Evolutionary conservation across 345 rosid genomes (phyloP).

Genomic region (Eucalyptus viminalis): DNA sequence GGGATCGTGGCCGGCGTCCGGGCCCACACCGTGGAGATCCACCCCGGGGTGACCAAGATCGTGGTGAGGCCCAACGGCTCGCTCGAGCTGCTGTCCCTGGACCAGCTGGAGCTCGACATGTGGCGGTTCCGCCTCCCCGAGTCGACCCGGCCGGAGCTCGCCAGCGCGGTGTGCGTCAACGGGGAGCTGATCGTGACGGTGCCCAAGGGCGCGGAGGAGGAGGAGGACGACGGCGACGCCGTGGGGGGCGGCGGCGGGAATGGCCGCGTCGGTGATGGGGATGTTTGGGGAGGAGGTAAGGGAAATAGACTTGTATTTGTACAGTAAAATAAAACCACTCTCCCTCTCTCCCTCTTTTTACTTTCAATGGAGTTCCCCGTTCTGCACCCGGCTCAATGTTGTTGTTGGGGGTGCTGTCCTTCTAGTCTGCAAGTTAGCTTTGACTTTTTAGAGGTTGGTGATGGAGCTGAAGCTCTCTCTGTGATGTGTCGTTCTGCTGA

Average conservation of each 20-base stretch:
- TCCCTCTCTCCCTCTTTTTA: background rate
- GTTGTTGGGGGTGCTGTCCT: background rate
- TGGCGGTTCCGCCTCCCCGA: conserved; percentile 94
- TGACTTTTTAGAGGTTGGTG: background rate
- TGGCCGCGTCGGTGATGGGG: conserved; percentile 7
- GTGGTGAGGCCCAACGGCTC: conserved; percentile 63
- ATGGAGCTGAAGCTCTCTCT: background rate
- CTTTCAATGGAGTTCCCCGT: background rate
- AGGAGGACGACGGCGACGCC: conserved; percentile 17
- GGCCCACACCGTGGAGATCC: conserved; percentile 72
- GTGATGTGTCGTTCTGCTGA: background rate
- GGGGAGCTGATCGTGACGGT: conserved; percentile 87
- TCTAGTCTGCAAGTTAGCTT: background rate
- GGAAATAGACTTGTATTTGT: conserved; percentile 82
- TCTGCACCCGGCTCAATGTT: background rate
- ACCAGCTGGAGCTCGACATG: conserved; percentile 78
- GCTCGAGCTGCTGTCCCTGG: conserved; percentile 39
- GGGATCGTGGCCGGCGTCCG: conserved; percentile 44
- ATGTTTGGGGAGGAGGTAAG: conserved; percentile 65
- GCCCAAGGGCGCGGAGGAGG: conserved; percentile 48
- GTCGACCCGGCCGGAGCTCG: conserved; percentile 84
- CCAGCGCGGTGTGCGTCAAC: conserved; percentile 56
- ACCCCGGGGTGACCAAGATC: conserved; percentile 85
- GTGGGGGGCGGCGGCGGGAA: conserved; percentile 8
- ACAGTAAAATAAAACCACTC: conserved; percentile 25